Base-by-base conservation (phyloP, 345 rosid species). In the Rhizophora mangle region DNA sequence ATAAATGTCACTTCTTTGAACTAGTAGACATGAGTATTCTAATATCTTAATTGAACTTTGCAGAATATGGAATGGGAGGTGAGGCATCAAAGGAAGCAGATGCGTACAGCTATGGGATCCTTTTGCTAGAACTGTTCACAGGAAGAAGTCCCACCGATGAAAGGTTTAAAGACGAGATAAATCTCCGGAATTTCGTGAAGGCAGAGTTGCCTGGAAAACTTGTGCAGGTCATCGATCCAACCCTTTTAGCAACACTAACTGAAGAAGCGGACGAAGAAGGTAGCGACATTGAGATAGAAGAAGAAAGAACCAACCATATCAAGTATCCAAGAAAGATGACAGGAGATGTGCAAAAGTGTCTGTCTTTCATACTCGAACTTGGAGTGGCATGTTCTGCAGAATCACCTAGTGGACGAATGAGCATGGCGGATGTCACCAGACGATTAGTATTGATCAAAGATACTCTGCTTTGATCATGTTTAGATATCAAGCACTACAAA, bases 41-140 rank as follows among this genome's bases (percentile, higher is more conserved):
- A 13, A 13, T 13, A 43, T 43, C 49, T 43, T 43, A 43, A 43
- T 43, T 13, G 49, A 13, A n/a, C 31, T 26, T 46, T 65, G 26
- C 59, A 64, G 75, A 72, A 24, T 64, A 56, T 18, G 75, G 75
- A 29, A 46, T 64, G 55, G 63, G 36, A 5, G 27, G 56, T 3
- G 34, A 29, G 6, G 59, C 24, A 29, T 72, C 65, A 15, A 64
- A 55, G 31, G 24, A 37, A 43, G 64, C 69, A 27, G 75, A 64
- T 46, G 63, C 46, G 46, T 21, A 72, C 16, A 72, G 75, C 69
- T 72, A 24, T 46, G 75, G 75, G n/a, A 64, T 72, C 15, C 39
- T 72, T 15, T 6, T 72, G 1, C 34, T 72, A 52, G 75, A 72
- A 34, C 37, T 72, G 57, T 64, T 72, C 13, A 21, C 60, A 9